These are phyloP conservation scores for Cladosporium austrohemisphaericum DNA, from an alignment of 2,329 filamentous ascomycete genomes.

Conservation along the genomic window DNA sequence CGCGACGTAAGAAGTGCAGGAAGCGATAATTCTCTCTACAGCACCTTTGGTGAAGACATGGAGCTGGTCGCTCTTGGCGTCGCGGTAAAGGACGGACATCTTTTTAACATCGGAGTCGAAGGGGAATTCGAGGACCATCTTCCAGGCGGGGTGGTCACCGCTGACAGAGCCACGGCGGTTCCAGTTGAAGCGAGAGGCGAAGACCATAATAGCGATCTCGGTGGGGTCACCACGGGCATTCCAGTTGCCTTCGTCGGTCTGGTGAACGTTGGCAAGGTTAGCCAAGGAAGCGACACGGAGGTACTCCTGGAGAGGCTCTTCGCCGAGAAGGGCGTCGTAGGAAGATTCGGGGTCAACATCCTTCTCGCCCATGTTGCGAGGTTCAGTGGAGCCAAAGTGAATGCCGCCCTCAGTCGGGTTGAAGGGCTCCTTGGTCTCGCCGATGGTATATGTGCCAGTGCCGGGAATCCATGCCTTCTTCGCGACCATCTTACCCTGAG, in stretches of 20 bases:
- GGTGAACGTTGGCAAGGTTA: slow-evolving; percentile 61
- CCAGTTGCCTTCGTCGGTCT: slow-evolving; percentile 57
- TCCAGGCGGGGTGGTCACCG: slow-evolving; percentile 52
- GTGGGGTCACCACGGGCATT: slow-evolving; percentile 64
- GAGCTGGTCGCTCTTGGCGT: slow-evolving; percentile 51
- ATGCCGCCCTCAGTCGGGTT: slow-evolving; percentile 61
- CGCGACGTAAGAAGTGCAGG: slow-evolving; percentile 49
- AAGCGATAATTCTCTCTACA: slow-evolving; percentile 64
- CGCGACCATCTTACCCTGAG: slow-evolving; percentile 58
- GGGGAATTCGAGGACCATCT: slow-evolving; percentile 63
- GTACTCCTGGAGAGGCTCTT: slow-evolving; percentile 43
- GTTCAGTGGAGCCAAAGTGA: slow-evolving; percentile 30
- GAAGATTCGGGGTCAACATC: slow-evolving; percentile 15
- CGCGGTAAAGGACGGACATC: slow-evolving; percentile 68
- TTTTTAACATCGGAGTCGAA: slow-evolving; percentile 74
- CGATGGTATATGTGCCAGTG: slow-evolving; percentile 58
- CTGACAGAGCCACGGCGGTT: slow-evolving; percentile 32
- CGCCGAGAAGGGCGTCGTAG: slow-evolving; percentile 11
- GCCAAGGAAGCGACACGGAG: slow-evolving; percentile 62
- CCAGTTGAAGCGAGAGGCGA: slow-evolving; percentile 60
- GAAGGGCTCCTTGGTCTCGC: slow-evolving; percentile 54
- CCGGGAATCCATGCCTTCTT: slow-evolving; percentile 60
- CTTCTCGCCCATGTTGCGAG: slow-evolving; percentile 16
- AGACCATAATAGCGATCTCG: slow-evolving; percentile 72
- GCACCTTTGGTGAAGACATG: slow-evolving; percentile 63